A percentile compares a stretch with the other conserved stretches of the same genome.
These are phyloP conservation scores for Lolium multiflorum DNA, from an alignment of 176 grass and related monocot genomes.

Conservation along the genomic window DNA sequence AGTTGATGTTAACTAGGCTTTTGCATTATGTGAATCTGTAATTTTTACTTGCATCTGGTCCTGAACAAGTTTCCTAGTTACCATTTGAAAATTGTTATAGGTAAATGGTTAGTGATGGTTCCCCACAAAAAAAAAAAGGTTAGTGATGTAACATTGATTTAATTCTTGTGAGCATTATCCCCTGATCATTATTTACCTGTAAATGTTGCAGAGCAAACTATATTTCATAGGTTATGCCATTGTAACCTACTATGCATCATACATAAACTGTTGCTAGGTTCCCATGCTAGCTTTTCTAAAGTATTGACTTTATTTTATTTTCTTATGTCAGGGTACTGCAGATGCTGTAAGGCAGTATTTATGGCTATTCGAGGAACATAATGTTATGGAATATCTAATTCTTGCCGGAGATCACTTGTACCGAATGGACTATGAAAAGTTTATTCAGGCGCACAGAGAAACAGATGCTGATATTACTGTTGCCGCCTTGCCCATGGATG, in stretches of 20 bases:
- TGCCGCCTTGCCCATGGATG: slow-evolving; percentile 87
- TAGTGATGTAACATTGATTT: not conserved
- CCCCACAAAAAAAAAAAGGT: too few relatives aligned
- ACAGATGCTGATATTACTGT: slow-evolving; percentile 96
- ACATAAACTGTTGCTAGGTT: slow-evolving; percentile 5
- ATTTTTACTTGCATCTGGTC: not conserved
- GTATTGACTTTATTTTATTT: slow-evolving; percentile 33
- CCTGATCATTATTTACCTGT: not conserved
- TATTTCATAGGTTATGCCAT: slow-evolving; percentile 1
- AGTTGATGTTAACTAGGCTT: not conserved
- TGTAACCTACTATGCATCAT: slow-evolving; percentile 11
- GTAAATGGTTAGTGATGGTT: not conserved
- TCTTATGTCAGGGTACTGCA: slow-evolving; percentile 78
- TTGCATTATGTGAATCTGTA: not conserved
- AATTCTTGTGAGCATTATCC: slow-evolving; percentile 14
- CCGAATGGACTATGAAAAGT: slow-evolving; percentile 98
- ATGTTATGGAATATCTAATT: slow-evolving; percentile 94
- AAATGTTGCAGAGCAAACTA: not conserved
- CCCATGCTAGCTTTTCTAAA: slow-evolving; percentile 30
- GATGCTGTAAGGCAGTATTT: slow-evolving; percentile 93
- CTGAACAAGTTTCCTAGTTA: slow-evolving; percentile 25
- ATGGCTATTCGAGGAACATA: slow-evolving; percentile 97
- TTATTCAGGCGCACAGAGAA: slow-evolving; percentile 94
- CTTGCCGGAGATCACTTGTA: slow-evolving; percentile 96
- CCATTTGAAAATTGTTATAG: slow-evolving; percentile 10